Conservation (phyloP, 345 rosid genomes). For the Pistacia integerrima region DNA sequence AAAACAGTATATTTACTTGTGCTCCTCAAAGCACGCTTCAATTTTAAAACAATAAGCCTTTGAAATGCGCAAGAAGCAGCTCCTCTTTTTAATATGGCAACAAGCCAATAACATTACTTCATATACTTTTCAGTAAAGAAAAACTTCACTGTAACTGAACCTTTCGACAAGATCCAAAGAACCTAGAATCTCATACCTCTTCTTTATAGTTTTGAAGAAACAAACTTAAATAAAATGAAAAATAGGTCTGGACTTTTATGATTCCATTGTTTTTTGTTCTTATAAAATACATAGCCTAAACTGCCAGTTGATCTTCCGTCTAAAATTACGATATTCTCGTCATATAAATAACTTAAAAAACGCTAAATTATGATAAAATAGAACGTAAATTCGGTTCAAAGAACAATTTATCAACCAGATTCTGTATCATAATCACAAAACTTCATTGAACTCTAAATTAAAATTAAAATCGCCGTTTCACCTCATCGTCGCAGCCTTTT, state of each 20-base stretch:
- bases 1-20: neutral
- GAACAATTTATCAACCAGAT: neutral
- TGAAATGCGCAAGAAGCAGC: neutral
- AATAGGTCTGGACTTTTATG: neutral
- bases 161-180: neutral
- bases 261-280: neutral
- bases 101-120: neutral
- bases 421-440: neutral
- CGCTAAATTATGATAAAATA: neutral
- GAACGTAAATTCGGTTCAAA: neutral
- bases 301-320: neutral
- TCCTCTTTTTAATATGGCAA: neutral
- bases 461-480: slow-evolving; percentile 20
- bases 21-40: neutral
- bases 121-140: neutral
- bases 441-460: neutral
- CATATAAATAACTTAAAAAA: neutral
- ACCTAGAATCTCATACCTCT: neutral
- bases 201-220: neutral
- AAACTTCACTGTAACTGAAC: neutral
- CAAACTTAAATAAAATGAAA: neutral
- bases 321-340: neutral
- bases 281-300: neutral
- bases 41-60: neutral
- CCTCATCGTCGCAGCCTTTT: slow-evolving; percentile 22